Base-by-base conservation (phyloP, 495 filamentous ascomycete species). In the Tuber aestivum region DNA sequence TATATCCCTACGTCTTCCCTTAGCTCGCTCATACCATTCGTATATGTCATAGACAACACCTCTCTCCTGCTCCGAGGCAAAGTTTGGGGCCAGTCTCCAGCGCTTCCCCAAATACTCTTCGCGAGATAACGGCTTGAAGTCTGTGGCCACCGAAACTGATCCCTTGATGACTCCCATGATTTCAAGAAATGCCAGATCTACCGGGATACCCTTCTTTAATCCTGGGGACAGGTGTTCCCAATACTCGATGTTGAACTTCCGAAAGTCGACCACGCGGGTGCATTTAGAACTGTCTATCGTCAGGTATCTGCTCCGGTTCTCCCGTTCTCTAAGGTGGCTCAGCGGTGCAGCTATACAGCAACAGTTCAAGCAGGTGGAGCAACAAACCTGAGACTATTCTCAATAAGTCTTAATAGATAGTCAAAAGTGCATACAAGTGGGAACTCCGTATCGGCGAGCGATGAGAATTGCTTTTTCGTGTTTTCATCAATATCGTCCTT, bases 341-440 rank as follows among this genome's bases (percentile, higher is more conserved):
- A 71, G 48, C 0, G 74, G 48, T 35, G 14, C 44, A 1, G 1
- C 23, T 21, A 7, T 37, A 8, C 0, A 69, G n/a, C 38, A 41
- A 9, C 38, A 40, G 7, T n/a, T 40, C 20, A 12, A 42, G 37
- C 20, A 69, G n/a, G 41, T n/a, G 16, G 48, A 69, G 12, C 38
- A 40, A 71, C 70, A 48, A 50, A 80, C 79, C 71, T 78, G 9
- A 78, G 69, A 0, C 82, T 81, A 23, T 83, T 84, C 48, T 86
- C 84, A 0, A 87, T 65, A 5, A 85, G 71, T n/a, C 27, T 70
- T 37, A 87, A 61, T 41, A 87, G 83, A 20, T 79, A 70, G 16
- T 85, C 83, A 35, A 84, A 87, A 0, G 86, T 87, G 69, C 84
- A 86, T 10, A 87, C 79, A 20, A 87, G 72, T 0, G 86, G 86